Base-by-base conservation (phyloP, 1,139 yeast genomes). In the Meyerozyma sp. region DNA sequence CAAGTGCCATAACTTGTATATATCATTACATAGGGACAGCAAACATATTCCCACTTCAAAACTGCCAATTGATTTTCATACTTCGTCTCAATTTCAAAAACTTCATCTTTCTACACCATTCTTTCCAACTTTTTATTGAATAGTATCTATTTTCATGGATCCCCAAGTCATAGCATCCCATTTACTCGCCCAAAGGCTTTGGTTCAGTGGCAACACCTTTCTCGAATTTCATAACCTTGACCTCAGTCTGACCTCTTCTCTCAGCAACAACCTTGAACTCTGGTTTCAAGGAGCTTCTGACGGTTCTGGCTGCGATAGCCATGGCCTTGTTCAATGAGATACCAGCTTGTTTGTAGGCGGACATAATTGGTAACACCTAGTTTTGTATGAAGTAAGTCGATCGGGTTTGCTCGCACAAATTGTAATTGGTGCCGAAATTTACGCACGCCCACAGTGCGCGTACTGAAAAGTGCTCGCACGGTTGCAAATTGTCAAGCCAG, bases 221-320 rank as follows among this genome's bases (percentile, higher is more conserved):
- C 62, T 77, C 83, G 72, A 83, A 78, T 65, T 76, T 79, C 66
- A 86, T 80, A 53, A 77, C 85, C 68, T 80, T 82, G 59, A 82
- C 89, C 61, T 93, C 98, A 54, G 85, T 66, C 56, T 68, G 50
- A 54, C 84, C 85, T 75, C 95, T 87, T 68, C 79, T 77, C 59
- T 84, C 88, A 55, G 84, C 87, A 54, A 75, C 79, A 51, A 80
- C 84, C 67, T 86, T 87, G 66, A 81, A 68, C 60, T 91, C 96
- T 55, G 91, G 84, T 78, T 93, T 93, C 66, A 93, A 81, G 44
- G 97, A 84, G 58, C 79, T 76, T 75, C 98, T 90, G 61, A 89
- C 79, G 51, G 95, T 80, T 66, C 82, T 83, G 64, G 97, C 96
- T 58, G 96, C 88, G 63, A 93, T 79, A 57, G 96, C 81, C 68